phyloP scores from a whole-genome alignment of 257 asterid species.

The Solanum chmielewskii region DNA sequence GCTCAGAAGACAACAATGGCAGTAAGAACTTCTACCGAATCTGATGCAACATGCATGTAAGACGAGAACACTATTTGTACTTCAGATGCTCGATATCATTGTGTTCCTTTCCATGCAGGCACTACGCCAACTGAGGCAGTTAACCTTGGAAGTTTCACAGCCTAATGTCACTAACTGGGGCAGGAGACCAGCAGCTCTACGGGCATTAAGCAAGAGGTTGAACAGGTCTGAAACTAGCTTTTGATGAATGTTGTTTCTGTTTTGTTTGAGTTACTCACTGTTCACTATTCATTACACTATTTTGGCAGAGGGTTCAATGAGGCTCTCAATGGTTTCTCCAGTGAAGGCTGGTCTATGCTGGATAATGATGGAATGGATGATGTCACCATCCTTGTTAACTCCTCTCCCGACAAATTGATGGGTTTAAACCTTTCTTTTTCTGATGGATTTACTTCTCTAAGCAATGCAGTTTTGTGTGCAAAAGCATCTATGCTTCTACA shows the following conservation, averaged over 20 bases:
- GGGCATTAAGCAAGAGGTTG: constrained; percentile 74
- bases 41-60: background rate
- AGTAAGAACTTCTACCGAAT: constrained; percentile 22
- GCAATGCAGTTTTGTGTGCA: constrained; percentile 66
- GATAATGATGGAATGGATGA: constrained; percentile 79
- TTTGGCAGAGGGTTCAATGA: constrained; percentile 74
- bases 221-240: constrained; percentile 40
- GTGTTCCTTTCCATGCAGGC: constrained; percentile 33
- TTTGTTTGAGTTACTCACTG: background rate
- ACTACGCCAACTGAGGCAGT: constrained; percentile 81
- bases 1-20: constrained; percentile 78
- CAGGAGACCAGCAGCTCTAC: constrained; percentile 76
- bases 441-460: constrained; percentile 52
- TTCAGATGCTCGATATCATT: background rate
- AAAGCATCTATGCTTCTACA: constrained; percentile 91
- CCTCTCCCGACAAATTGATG: constrained; percentile 70
- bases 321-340: constrained; percentile 72
- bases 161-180: constrained; percentile 71
- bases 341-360: constrained; percentile 75
- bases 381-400: constrained; percentile 66
- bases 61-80: background rate
- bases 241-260: background rate
- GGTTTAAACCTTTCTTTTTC: constrained; percentile 53
- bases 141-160: constrained; percentile 61
- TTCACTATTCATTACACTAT: background rate